Percentiles rank a stretch among this genome's conserved stretches.
phyloP scores from a whole-genome alignment of 148 eudicot genomes.

The Rhododendron vialii region DNA sequence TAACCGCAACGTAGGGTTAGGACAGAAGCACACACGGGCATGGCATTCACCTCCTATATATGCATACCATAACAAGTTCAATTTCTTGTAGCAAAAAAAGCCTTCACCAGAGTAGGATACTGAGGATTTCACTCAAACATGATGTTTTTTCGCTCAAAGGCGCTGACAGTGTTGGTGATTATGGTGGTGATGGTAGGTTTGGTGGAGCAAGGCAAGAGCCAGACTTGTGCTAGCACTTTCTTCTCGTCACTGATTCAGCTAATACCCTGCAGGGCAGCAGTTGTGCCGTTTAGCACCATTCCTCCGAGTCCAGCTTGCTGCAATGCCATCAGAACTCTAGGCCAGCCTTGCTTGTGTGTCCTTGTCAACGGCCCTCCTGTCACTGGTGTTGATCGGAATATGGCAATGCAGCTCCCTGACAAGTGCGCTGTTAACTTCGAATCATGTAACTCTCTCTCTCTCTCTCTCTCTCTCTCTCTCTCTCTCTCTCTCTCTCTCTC shows the following conservation, averaged over 20 bases:
- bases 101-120: not conserved
- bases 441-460: constrained; percentile 44
- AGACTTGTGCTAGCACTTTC: constrained; percentile 62
- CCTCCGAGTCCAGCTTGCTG: constrained; percentile 91
- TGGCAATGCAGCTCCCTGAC: constrained; percentile 88
- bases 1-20: constrained; percentile 32
- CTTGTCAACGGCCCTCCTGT: constrained; percentile 87
- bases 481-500: too few relatives aligned
- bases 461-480: not conserved
- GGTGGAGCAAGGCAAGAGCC: constrained; percentile 38
- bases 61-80: not conserved
- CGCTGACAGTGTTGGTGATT: constrained; percentile 17
- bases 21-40: constrained; percentile 34
- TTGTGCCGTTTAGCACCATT: constrained; percentile 64
- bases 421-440: constrained; percentile 71
- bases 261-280: constrained; percentile 79
- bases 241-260: constrained; percentile 83
- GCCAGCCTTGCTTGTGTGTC: constrained; percentile 86
- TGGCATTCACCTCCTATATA: constrained; percentile 23
- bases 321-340: constrained; percentile 56
- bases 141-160: constrained; percentile 24
- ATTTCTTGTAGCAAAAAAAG: not conserved
- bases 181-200: constrained; percentile 26
- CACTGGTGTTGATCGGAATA: constrained; percentile 80
- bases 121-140: constrained; percentile 19